Conservation (phyloP, 805 yeast species). For the Myxozyma kluyveri region DNA sequence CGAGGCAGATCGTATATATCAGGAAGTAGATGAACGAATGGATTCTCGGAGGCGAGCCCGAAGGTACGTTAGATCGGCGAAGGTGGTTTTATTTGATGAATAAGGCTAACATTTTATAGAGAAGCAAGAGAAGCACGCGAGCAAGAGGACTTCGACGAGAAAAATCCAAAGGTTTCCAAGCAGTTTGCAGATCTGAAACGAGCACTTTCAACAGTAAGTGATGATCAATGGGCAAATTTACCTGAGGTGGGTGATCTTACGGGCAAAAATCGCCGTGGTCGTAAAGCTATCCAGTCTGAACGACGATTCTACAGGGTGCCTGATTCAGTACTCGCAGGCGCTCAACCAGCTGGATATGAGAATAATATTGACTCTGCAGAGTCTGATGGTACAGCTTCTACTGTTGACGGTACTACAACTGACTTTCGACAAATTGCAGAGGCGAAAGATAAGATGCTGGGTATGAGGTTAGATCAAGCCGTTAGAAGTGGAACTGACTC, state of each 20-base stretch:
- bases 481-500: conserved; percentile 17
- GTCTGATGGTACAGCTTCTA: conserved; percentile 29
- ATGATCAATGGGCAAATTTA: conserved; percentile 72
- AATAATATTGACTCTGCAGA: conserved; percentile 36
- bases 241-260: conserved; percentile 93
- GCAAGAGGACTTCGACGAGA: conserved; percentile 31
- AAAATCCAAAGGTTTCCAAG: conserved; percentile 42
- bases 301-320: conserved; percentile 81
- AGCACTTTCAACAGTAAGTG: conserved; percentile 55
- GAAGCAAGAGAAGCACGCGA: conserved; percentile 34
- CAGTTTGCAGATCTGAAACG: conserved; percentile 70
- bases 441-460: conserved; percentile 62
- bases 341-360: conserved; percentile 36
- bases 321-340: conserved; percentile 55
- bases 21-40: conserved; percentile 59
- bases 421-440: conserved; percentile 55
- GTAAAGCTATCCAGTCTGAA: conserved; percentile 53
- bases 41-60: conserved; percentile 34
- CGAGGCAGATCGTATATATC: conserved; percentile 74
- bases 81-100: background rate
- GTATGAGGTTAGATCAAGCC: conserved; percentile 50
- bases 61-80: conserved; percentile 19
- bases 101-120: conserved; percentile 25
- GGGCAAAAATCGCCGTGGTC: conserved; percentile 65
- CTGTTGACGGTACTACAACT: conserved; percentile 37